These are phyloP conservation scores for Colletotrichum theobromicola DNA, from an alignment of 2,329 filamentous ascomycete genomes.

Conservation along the genomic window DNA sequence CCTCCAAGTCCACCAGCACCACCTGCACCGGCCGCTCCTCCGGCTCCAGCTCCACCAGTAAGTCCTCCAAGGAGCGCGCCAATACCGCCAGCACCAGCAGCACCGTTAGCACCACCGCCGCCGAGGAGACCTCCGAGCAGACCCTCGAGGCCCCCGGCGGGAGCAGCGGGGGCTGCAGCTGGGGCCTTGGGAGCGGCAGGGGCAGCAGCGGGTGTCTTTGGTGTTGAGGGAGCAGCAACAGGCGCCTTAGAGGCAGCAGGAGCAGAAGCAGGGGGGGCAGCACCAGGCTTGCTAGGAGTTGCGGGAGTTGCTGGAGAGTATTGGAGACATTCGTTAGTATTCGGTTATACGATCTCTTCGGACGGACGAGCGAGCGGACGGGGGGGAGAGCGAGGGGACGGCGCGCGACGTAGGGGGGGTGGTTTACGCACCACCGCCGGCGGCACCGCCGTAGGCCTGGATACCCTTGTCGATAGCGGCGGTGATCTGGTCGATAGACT, in stretches of 20 bases:
- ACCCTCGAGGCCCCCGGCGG: background rate
- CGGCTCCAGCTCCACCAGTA: background rate
- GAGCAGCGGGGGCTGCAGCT: background rate
- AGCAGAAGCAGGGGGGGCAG: background rate
- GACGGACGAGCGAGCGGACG: background rate
- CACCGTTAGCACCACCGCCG: background rate
- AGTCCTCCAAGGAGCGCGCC: background rate
- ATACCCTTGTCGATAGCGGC: slow-evolving; percentile 25
- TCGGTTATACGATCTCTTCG: background rate
- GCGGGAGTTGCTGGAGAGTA: background rate
- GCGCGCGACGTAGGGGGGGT: background rate
- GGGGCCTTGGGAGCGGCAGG: background rate
- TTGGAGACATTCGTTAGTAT: background rate
- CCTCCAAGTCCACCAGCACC: background rate
- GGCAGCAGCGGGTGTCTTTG: background rate
- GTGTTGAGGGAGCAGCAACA: background rate
- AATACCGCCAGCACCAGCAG: background rate
- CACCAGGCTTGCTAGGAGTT: background rate
- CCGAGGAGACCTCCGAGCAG: slow-evolving; percentile 3
- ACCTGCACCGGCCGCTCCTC: background rate
- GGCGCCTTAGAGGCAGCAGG: background rate
- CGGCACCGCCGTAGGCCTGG: slow-evolving; percentile 9
- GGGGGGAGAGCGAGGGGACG: background rate
- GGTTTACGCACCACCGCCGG: slow-evolving; percentile 11
- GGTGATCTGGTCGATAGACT: slow-evolving; percentile 27